Percentiles rank a stretch among this genome's conserved stretches.
phyloP scores from a whole-genome alignment of 371 early-diverging fungal species.

The Umbelopsis sp. region DNA sequence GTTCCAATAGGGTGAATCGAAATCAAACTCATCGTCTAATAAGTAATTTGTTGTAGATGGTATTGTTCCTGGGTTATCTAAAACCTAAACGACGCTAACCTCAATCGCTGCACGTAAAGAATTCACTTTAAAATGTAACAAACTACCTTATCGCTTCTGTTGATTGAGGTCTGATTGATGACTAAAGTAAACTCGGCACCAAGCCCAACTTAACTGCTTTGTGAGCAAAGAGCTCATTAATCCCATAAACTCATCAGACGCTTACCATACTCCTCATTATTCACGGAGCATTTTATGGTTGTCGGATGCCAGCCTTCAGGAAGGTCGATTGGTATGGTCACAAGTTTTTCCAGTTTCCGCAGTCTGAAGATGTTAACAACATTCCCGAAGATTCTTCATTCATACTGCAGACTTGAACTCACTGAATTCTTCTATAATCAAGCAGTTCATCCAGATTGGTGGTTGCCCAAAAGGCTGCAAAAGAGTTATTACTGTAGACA shows the following conservation, averaged over 20 bases:
- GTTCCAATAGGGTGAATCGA: neutral
- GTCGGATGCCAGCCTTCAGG: constrained; percentile 18
- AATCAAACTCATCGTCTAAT: constrained; percentile 1
- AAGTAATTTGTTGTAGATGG: too few species aligned
- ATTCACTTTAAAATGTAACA: too few species aligned
- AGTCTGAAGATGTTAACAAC: constrained; percentile 24
- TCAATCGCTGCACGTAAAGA: too few species aligned
- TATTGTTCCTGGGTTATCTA: too few species aligned
- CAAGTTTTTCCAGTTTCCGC: constrained; percentile 27
- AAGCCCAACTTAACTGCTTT: constrained; percentile 33
- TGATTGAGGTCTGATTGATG: too few species aligned
- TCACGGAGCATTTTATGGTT: constrained; percentile 28
- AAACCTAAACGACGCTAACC: too few species aligned
- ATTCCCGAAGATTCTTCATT: neutral
- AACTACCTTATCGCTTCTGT: too few species aligned
- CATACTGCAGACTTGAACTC: constrained; percentile 19
- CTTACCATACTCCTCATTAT: constrained; percentile 49
- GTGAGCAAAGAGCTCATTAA: neutral
- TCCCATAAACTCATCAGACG: neutral
- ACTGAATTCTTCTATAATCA: constrained; percentile 46
- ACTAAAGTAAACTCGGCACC: constrained; percentile 24
- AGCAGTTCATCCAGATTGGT: constrained; percentile 30
- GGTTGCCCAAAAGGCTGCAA: constrained; percentile 40
- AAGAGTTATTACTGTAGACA: constrained; percentile 30
- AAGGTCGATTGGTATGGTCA: constrained; percentile 26